phyloP scores from a whole-genome alignment of 345 rosid species.

The Trapa bicornis region DNA sequence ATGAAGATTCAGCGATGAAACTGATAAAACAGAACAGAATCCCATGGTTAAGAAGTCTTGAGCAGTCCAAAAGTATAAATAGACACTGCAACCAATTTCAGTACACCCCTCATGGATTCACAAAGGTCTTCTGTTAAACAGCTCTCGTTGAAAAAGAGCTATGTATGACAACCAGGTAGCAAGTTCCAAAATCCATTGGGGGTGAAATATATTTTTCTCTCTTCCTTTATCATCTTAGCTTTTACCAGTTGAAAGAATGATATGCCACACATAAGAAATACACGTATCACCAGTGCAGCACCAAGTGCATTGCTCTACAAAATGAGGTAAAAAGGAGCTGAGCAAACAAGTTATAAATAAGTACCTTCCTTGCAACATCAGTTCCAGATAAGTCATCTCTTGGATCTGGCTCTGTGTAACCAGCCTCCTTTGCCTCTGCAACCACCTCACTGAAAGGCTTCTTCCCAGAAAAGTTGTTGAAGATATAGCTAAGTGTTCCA shows the following conservation, averaged over 20 bases:
- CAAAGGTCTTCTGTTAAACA: not conserved
- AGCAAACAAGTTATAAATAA: not conserved
- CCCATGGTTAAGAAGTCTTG: not conserved
- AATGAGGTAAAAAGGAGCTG: not conserved
- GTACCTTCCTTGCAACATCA: conserved; percentile 96
- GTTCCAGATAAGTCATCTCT: conserved; percentile 98
- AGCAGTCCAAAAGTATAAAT: not conserved
- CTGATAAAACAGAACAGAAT: not conserved
- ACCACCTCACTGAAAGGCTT: conserved; percentile 73
- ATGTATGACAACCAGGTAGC: not conserved
- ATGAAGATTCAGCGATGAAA: not conserved
- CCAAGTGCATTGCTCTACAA: not conserved
- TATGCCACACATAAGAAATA: not conserved
- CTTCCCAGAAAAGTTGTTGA: conserved; percentile 61
- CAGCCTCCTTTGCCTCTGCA: conserved; percentile 71
- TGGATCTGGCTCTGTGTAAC: conserved; percentile 98
- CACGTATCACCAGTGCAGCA: not conserved
- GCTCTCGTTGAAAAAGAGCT: not conserved
- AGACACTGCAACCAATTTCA: not conserved
- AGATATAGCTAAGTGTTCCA: conserved; percentile 92
- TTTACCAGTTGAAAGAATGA: not conserved
- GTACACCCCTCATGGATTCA: not conserved
- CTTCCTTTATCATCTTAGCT: not conserved
- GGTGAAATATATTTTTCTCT: not conserved
- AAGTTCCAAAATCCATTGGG: not conserved